Conservation (phyloP, 192 early-diverging fungal species). For the Backusella westeae region DNA sequence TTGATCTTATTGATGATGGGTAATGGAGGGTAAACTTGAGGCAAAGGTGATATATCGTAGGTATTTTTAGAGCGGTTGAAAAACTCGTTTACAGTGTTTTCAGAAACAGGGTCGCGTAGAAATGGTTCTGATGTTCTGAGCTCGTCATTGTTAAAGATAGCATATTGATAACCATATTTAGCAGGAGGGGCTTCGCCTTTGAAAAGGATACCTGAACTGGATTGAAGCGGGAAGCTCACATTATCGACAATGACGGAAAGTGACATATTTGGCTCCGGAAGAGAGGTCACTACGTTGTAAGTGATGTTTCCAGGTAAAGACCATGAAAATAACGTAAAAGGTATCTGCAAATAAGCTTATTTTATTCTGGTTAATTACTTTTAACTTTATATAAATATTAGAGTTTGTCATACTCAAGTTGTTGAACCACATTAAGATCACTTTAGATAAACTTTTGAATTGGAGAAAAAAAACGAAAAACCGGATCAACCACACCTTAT, state of each 20-base stretch:
- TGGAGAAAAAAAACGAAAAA: neutral
- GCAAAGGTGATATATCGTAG: neutral
- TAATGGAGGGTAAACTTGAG: neutral
- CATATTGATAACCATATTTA: constrained; percentile 2
- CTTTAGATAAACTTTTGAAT: neutral
- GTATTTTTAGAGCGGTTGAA: neutral
- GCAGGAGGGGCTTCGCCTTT: neutral
- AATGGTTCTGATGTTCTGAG: neutral
- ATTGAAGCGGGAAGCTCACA: neutral
- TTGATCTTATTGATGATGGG: constrained; percentile 1
- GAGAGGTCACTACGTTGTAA: neutral
- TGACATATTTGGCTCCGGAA: neutral
- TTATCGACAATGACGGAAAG: constrained; percentile 9
- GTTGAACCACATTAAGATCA: neutral
- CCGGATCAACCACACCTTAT: neutral
- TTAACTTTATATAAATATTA: neutral
- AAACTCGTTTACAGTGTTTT: neutral
- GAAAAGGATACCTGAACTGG: neutral
- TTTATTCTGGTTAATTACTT: neutral
- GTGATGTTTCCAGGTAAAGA: neutral
- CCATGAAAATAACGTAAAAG: neutral
- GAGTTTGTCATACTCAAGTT: neutral
- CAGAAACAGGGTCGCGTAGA: neutral
- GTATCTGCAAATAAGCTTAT: neutral
- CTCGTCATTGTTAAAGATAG: neutral